phyloP scores from a whole-genome alignment of 495 filamentous ascomycete species.

The Melanomma pulvis-pyrius region DNA sequence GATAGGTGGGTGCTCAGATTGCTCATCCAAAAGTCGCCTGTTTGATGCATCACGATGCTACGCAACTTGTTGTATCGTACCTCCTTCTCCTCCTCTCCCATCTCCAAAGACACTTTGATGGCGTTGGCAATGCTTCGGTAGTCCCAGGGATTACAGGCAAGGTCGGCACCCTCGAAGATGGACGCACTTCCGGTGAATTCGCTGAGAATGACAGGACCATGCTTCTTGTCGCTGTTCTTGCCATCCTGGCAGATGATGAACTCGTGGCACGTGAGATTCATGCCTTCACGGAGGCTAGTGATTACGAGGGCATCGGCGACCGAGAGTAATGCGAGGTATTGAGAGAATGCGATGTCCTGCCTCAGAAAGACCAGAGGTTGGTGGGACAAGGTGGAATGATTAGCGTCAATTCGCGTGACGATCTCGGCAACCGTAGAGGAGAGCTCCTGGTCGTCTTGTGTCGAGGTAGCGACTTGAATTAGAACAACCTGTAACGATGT shows the following conservation, averaged over 20 bases:
- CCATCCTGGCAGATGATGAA: slow-evolving; percentile 93
- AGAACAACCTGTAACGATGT: slow-evolving; percentile 62
- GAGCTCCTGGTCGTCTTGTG: slow-evolving; percentile 81
- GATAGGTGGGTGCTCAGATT: slow-evolving; percentile 69
- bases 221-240: slow-evolving; percentile 69
- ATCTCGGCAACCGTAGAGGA: slow-evolving; percentile 88
- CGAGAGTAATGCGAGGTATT: slow-evolving; percentile 85
- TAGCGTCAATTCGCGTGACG: slow-evolving; percentile 86
- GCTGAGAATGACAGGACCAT: slow-evolving; percentile 84
- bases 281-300: slow-evolving; percentile 88
- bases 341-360: slow-evolving; percentile 86
- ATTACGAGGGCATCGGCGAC: slow-evolving; percentile 91
- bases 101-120: slow-evolving; percentile 77
- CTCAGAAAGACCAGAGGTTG: slow-evolving; percentile 92
- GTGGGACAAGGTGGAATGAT: slow-evolving; percentile 82
- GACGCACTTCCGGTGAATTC: slow-evolving; percentile 92
- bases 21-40: slow-evolving; percentile 79
- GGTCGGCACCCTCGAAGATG: slow-evolving; percentile 73
- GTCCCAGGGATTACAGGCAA: slow-evolving; percentile 93
- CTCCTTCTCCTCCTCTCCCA: slow-evolving; percentile 70
- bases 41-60: slow-evolving; percentile 74
- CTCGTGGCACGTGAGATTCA: slow-evolving; percentile 93
- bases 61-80: slow-evolving; percentile 75
- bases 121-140: slow-evolving; percentile 82
- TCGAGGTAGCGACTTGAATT: slow-evolving; percentile 89